Evolutionary conservation across 2,329 filamentous ascomycete species (phyloP).

Genomic region (Fusarium sp.): DNA sequence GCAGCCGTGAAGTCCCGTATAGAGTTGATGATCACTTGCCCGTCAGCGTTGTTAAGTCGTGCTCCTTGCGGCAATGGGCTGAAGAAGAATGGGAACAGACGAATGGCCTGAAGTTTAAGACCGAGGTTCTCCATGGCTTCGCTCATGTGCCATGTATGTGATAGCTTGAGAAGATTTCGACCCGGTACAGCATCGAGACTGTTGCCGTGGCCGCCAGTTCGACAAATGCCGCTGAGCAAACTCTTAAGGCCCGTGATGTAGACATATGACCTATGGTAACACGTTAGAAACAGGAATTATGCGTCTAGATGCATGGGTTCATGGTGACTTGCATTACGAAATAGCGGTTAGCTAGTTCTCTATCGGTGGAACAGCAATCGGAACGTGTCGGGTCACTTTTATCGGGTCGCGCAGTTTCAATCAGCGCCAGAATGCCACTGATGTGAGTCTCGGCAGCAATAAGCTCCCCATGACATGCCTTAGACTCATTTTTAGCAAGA

Average conservation of each 20-base stretch:
- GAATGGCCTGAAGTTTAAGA: constrained; percentile 3
- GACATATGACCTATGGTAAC: not conserved
- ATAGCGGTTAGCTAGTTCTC: not conserved
- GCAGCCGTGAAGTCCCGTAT: not conserved
- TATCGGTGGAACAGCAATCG: not conserved
- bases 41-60: not conserved
- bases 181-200: not conserved
- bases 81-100: constrained; percentile 6
- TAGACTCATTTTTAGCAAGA: fast-evolving
- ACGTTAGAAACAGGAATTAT: fast-evolving
- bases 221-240: not conserved
- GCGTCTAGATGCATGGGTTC: fast-evolving
- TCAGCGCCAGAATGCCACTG: constrained; percentile 7
- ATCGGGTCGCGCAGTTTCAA: not conserved
- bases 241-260: constrained; percentile 9
- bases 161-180: not conserved
- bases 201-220: not conserved
- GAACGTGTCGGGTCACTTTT: not conserved
- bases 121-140: not conserved
- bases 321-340: not conserved
- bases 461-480: constrained; percentile 7
- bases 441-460: constrained; percentile 1
- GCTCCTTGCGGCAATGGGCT: not conserved
- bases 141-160: constrained; percentile 2
- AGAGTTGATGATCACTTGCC: not conserved